A percentile compares a stretch with the other conserved stretches of the same genome.
These are phyloP conservation scores for Immersiella caudata DNA, from an alignment of 495 filamentous ascomycete genomes.

Conservation along the genomic window DNA sequence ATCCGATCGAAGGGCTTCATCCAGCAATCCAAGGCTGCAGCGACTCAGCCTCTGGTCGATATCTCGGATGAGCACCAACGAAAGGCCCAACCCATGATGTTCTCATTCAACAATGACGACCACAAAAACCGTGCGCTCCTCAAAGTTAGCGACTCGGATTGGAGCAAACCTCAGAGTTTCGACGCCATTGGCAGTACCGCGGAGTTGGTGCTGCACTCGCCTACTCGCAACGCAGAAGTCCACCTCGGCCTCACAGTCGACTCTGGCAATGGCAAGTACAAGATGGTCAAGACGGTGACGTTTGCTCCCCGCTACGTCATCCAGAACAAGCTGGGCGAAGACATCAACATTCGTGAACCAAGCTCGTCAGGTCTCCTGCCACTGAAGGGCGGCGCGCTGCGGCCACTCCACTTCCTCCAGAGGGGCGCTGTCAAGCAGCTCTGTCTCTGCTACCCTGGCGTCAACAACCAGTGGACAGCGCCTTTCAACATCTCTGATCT, in stretches of 20 bases:
- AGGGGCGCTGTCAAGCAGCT: slow-evolving; percentile 80
- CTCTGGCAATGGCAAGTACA: slow-evolving; percentile 96
- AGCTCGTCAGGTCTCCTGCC: slow-evolving; percentile 78
- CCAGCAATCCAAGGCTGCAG: slow-evolving; percentile 76
- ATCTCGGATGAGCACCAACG: slow-evolving; percentile 42
- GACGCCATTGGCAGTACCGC: slow-evolving; percentile 95
- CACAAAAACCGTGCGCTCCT: slow-evolving; percentile 84
- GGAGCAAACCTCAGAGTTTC: slow-evolving; percentile 97
- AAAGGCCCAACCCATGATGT: slow-evolving; percentile 91
- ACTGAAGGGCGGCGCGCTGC: slow-evolving; percentile 71
- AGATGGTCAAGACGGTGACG: slow-evolving; percentile 90
- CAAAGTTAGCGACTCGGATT: slow-evolving; percentile 83
- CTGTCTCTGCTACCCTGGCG: slow-evolving; percentile 87
- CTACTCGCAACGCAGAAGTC: slow-evolving; percentile 73
- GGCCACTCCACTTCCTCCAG: slow-evolving; percentile 85
- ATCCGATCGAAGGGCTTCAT: slow-evolving; percentile 88
- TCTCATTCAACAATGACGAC: slow-evolving; percentile 85
- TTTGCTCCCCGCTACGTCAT: slow-evolving; percentile 91
- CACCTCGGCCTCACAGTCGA: slow-evolving; percentile 86
- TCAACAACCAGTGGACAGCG: slow-evolving; percentile 97
- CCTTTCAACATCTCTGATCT: slow-evolving; percentile 96
- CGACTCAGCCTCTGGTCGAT: slow-evolving; percentile 64
- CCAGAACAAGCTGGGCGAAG: slow-evolving; percentile 88
- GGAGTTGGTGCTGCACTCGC: slow-evolving; percentile 78
- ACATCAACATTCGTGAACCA: slow-evolving; percentile 85